Evolutionary conservation across 192 early-diverging fungal genomes (phyloP), one percentile per base, ranked within the genome.

Genomic region (Tieghemiomyces parasiticus): DNA sequence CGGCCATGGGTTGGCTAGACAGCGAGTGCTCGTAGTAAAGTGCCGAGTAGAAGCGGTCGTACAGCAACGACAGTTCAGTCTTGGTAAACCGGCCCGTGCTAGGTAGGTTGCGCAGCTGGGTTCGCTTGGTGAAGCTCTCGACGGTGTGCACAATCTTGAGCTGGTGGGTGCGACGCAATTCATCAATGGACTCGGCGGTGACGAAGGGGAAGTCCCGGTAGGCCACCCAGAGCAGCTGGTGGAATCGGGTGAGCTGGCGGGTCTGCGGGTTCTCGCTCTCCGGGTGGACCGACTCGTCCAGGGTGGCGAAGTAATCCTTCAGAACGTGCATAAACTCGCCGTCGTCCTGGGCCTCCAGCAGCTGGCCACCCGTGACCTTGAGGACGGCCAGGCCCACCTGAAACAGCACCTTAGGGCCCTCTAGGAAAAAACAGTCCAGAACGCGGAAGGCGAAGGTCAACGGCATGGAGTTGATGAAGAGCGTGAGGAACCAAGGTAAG

Each of bases 381-480:
- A 99, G 63, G 33, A 96, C 87, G 4, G 92, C 94, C 60, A 86
- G 64, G 24, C 85, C 88, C 51, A 97, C 85, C 65, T 92, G 94
- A 69, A 97, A 97, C 34, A 97, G 76, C n/a, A 97, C 78, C 61
- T 86, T 86, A 9, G 94, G 93, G 0, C 94, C 96, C 61, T 99
- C 93, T 79, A 96, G 82, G 71, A 97, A 97, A 63, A 99, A 93
- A 73, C 92, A 92, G 77, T 99, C 93, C 54, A 99, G 66, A 28
- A 97, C 82, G 29, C 94, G 73, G 60, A 93, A 75, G 4, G 93
- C 87, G 63, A 85, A 94, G 9, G 83, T 65, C 25, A 99, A 66
- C 14, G 96, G 93, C 78, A 99, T 87, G 4, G 93, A 90, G 72
- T 97, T 97, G 74, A 99, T 87, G 70, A 83, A 99, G 52, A 99